Percentiles rank a stretch among this genome's conserved stretches.
Evolutionary conservation across 441 rosid genomes (phyloP).

Genomic region (Erodium trifolium): DNA sequence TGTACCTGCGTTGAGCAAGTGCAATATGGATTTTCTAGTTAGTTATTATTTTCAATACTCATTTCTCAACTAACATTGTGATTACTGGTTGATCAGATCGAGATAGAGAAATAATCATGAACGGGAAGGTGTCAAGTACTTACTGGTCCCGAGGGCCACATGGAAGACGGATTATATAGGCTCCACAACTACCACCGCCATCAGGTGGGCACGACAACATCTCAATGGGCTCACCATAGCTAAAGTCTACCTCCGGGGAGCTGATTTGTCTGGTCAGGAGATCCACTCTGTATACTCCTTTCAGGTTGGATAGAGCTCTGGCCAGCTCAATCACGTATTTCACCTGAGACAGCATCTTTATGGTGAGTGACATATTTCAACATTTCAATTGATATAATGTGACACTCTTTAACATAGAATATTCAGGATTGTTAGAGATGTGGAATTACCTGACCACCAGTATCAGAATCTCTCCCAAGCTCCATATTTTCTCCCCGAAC

Average conservation of each 20-base stretch:
- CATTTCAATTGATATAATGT: too few relatives aligned
- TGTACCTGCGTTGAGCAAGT: conserved; percentile 30
- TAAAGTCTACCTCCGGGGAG: conserved; percentile 54
- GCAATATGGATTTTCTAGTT: neutral
- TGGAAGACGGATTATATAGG: conserved; percentile 59
- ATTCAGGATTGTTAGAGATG: neutral
- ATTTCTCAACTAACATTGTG: neutral
- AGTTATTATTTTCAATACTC: neutral
- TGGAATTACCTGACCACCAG: conserved; percentile 57
- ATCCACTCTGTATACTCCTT: conserved; percentile 58
- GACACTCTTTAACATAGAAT: neutral
- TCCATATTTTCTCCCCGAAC: conserved; percentile 80
- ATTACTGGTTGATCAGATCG: conserved; percentile 2
- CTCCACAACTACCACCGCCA: conserved; percentile 53
- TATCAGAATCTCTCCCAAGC: conserved; percentile 75
- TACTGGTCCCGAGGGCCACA: conserved; percentile 57
- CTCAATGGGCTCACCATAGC: conserved; percentile 76
- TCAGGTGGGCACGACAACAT: conserved; percentile 71
- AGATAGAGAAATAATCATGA: neutral
- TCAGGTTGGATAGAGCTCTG: conserved; percentile 49
- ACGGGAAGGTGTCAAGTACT: neutral
- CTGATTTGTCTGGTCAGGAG: conserved; percentile 59
- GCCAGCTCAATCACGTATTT: conserved; percentile 73
- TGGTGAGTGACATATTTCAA: neutral
- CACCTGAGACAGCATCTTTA: conserved; percentile 30